A percentile compares a stretch with the other conserved stretches of the same genome.
These are phyloP conservation scores for Clarireedia hainanense DNA, from an alignment of 2,329 filamentous ascomycete species.

Conservation along the genomic window DNA sequence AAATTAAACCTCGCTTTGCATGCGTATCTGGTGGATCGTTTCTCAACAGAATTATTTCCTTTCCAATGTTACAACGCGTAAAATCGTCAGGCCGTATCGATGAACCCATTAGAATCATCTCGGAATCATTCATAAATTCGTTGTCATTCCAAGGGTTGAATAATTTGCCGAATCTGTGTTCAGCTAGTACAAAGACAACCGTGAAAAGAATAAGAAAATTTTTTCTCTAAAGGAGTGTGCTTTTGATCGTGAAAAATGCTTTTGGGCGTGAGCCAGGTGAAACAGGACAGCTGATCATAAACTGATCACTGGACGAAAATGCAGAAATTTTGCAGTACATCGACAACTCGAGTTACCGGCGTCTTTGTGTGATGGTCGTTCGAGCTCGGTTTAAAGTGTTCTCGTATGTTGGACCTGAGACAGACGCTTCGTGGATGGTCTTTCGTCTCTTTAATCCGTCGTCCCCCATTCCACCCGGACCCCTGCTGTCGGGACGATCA, in stretches of 20 bases:
- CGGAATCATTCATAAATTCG: constrained; percentile 33
- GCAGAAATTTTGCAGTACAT: constrained; percentile 18
- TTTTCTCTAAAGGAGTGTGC: constrained; percentile 25
- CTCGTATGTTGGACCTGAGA: constrained; percentile 45
- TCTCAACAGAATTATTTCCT: constrained; percentile 17
- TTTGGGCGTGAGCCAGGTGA: constrained; percentile 18
- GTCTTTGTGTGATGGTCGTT: constrained; percentile 36
- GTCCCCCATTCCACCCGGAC: constrained; percentile 38
- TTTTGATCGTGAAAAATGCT: constrained; percentile 25
- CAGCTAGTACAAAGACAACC: constrained; percentile 34
- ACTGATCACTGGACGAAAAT: constrained; percentile 20
- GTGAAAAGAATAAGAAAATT: constrained; percentile 22
- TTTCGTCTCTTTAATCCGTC: constrained; percentile 70
- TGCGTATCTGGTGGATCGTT: constrained; percentile 26
- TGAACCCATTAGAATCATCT: constrained; percentile 14
- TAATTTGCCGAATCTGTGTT: constrained; percentile 31
- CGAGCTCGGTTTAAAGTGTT: constrained; percentile 39
- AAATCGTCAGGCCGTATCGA: constrained; percentile 19
- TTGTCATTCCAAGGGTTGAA: constrained; percentile 33
- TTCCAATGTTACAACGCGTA: constrained; percentile 17
- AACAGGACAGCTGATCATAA: constrained; percentile 12
- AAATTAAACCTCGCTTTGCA: constrained; percentile 15
- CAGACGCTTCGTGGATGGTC: constrained; percentile 57
- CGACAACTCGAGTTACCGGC: constrained; percentile 20
- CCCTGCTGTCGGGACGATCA: constrained; percentile 52